phyloP scores from a whole-genome alignment of 1,284 basidiomycete genomes.

The Ustilago trichophora region DNA sequence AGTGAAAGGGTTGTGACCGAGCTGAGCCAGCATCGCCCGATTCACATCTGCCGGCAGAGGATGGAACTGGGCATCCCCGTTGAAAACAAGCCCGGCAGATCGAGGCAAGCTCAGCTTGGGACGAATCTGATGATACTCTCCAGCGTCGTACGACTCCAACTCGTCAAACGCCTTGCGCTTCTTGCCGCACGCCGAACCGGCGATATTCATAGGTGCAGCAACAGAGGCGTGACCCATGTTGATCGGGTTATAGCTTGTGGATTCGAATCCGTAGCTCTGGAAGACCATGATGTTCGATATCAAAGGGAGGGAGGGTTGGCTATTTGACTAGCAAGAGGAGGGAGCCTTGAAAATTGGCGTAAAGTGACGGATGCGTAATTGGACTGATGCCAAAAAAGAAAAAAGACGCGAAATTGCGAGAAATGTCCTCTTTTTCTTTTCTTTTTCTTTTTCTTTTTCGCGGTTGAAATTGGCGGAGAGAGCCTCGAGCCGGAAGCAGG shows the following conservation, averaged over 20 bases:
- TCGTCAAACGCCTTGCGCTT: conserved; percentile 43
- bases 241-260: conserved; percentile 23
- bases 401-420: conserved; percentile 7
- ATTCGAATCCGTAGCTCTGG: conserved; percentile 30
- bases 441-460: not conserved
- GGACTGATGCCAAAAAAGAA: conserved; percentile 15
- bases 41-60: conserved; percentile 49
- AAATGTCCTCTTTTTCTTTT: conserved; percentile 7
- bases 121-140: conserved; percentile 11
- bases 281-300: conserved; percentile 16
- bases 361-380: conserved; percentile 25
- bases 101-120: conserved; percentile 38
- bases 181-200: too few relatives aligned
- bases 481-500: not conserved
- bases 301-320: not conserved
- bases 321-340: not conserved
- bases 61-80: conserved; percentile 46
- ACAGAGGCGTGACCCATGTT: conserved; percentile 20
- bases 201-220: not conserved
- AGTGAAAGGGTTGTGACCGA: conserved; percentile 30
- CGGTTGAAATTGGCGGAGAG: not conserved
- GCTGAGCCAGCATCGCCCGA: conserved; percentile 44
- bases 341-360: not conserved
- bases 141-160: conserved; percentile 7
- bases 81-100: conserved; percentile 23